A percentile compares a stretch with the other conserved stretches of the same genome.
Evolutionary conservation across 1,284 basidiomycete species (phyloP).

Genomic region (Tranzscheliella williamsii): DNA sequence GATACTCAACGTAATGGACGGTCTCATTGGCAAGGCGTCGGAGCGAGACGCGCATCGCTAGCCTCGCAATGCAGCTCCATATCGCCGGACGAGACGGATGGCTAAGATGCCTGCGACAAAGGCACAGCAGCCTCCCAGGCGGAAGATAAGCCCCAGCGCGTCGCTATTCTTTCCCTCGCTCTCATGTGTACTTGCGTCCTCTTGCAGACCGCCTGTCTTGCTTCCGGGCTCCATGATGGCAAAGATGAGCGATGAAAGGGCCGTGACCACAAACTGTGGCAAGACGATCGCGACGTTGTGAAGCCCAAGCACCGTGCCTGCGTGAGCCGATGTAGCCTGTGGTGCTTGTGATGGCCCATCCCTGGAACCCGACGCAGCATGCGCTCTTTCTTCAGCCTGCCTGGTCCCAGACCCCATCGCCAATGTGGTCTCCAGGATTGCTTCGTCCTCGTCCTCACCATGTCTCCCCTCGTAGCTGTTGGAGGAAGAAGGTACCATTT

Average conservation of each 20-base stretch:
- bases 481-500: too few relatives aligned
- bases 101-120: conserved; percentile 14
- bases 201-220: not conserved
- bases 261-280: conserved; percentile 67
- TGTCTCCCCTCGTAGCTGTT: not conserved
- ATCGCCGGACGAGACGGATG: conserved; percentile 7
- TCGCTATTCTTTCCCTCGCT: conserved; percentile 14
- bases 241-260: conserved; percentile 74
- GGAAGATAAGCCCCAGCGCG: conserved; percentile 18
- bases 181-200: not conserved
- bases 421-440: too few relatives aligned
- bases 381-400: not conserved
- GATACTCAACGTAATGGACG: too few relatives aligned
- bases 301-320: conserved; percentile 89
- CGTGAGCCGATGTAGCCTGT: conserved; percentile 62
- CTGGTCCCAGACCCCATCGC: not conserved
- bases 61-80: conserved; percentile 15
- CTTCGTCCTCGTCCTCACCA: not conserved
- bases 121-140: conserved; percentile 20
- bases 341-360: not conserved
- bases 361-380: too few relatives aligned
- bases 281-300: conserved; percentile 64
- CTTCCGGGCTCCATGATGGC: conserved; percentile 21
- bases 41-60: too few relatives aligned
- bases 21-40: too few relatives aligned